These are phyloP conservation scores for Ogataea populi-albae DNA, from an alignment of 805 yeast species.

Conservation along the genomic window DNA sequence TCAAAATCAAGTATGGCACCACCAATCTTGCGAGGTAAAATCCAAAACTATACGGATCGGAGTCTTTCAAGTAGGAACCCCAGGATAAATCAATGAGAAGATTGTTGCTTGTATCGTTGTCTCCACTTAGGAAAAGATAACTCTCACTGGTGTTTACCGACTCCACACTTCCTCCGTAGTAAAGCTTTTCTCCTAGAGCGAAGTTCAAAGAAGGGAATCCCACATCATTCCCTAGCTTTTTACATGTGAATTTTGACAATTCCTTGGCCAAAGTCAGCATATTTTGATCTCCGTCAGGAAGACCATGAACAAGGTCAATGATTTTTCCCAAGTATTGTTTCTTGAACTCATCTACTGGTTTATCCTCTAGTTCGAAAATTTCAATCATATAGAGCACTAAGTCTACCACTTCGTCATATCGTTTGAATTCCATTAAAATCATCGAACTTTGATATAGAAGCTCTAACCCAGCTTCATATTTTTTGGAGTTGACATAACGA, in stretches of 20 bases:
- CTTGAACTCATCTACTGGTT: constrained; percentile 29
- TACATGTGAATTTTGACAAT: constrained; percentile 62
- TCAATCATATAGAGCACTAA: constrained; percentile 69
- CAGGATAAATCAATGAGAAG: constrained; percentile 35
- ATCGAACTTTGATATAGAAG: constrained; percentile 69
- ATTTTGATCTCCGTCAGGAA: constrained; percentile 56
- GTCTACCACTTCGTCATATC: constrained; percentile 81
- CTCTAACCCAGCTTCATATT: constrained; percentile 69
- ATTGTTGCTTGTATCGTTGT: constrained; percentile 19
- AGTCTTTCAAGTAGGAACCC: constrained; percentile 35
- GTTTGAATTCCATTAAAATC: constrained; percentile 63
- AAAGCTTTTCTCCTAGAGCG: constrained; percentile 65
- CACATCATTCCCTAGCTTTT: constrained; percentile 45
- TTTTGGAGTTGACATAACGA: constrained; percentile 68
- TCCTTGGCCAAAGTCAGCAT: constrained; percentile 66
- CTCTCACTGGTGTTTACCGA: constrained; percentile 27
- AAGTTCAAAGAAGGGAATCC: constrained; percentile 80
- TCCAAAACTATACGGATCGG: constrained; percentile 26
- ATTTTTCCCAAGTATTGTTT: constrained; percentile 34
- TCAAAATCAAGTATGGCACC: constrained; percentile 67
- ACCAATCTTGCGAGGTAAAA: constrained; percentile 51
- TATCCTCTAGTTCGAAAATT: constrained; percentile 51
- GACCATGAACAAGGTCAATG: constrained; percentile 38
- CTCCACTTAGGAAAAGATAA: constrained; percentile 26
- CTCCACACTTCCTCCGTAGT: constrained; percentile 32